Evolutionary conservation across 192 early-diverging fungal genomes (phyloP).

Genomic region (Coemansia sp.): DNA sequence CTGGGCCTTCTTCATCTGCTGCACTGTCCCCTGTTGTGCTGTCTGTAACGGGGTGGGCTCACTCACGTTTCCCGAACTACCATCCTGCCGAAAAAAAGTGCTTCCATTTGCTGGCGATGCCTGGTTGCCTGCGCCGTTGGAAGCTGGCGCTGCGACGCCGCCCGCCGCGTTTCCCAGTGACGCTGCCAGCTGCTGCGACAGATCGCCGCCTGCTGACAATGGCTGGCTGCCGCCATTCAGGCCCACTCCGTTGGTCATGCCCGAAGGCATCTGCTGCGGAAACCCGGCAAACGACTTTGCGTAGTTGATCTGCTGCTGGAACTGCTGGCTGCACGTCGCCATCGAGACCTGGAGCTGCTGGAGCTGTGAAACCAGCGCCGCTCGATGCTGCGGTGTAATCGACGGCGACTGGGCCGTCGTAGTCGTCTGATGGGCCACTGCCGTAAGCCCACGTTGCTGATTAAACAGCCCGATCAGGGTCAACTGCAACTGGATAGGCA

Average conservation of each 20-base stretch:
- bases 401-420: constrained; percentile 5
- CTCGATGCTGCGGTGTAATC: constrained; percentile 32
- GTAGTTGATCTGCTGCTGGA: constrained; percentile 8
- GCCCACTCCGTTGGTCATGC: constrained; percentile 3
- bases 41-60: constrained; percentile 28
- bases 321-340: constrained; percentile 12
- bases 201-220: neutral
- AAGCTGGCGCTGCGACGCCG: neutral
- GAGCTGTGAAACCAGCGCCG: constrained; percentile 5
- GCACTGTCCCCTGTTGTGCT: constrained; percentile 18
- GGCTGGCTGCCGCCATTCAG: neutral
- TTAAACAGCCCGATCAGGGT: constrained; percentile 9
- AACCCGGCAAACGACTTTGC: constrained; percentile 6
- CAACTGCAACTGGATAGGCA: constrained; percentile 19
- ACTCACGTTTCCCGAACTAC: constrained; percentile 41
- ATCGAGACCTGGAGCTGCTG: constrained; percentile 20
- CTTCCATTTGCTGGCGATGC: constrained; percentile 3
- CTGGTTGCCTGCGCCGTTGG: constrained; percentile 1
- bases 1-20: constrained; percentile 13
- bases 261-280: constrained; percentile 15
- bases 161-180: neutral
- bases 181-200: constrained; percentile 11
- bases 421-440: constrained; percentile 15
- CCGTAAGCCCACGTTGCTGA: constrained; percentile 15
- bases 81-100: constrained; percentile 36